Percentiles rank a stretch among this genome's conserved stretches.
phyloP scores from a whole-genome alignment of 208 protist genomes.

The Crithidia expoeki region DNA sequence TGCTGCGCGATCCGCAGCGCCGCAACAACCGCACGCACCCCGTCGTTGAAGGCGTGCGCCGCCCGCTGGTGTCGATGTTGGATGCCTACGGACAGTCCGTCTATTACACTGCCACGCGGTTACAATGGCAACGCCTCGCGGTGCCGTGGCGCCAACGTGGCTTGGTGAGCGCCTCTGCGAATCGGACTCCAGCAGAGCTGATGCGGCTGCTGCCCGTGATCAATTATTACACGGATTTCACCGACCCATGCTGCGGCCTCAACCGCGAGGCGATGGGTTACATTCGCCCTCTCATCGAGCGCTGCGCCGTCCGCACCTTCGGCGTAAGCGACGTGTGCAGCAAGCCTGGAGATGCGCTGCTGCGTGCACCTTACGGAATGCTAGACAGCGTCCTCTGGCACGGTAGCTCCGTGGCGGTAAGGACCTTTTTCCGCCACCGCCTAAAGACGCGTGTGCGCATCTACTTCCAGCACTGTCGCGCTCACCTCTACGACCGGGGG shows the following conservation, averaged over 20 bases:
- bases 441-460: conserved; percentile 10
- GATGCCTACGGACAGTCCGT: background rate
- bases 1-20: conserved; percentile 13
- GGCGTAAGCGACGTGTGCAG: background rate
- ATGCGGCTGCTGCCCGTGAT: conserved; percentile 21
- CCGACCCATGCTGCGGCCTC: conserved; percentile 36
- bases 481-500: no score
- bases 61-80: background rate
- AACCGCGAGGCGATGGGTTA: conserved; percentile 37
- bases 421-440: no score
- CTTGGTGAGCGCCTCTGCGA: background rate
- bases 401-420: no score
- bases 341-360: conserved; percentile 6
- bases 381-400: background rate
- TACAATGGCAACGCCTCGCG: conserved; percentile 13
- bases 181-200: background rate
- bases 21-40: background rate
- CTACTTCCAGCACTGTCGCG: conserved; percentile 33
- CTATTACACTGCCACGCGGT: background rate
- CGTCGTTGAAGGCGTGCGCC: background rate
- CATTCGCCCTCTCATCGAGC: conserved; percentile 44
- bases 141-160: conserved; percentile 6
- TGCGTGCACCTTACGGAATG: conserved; percentile 15
- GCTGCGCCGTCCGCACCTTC: conserved; percentile 26
- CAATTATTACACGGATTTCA: conserved; percentile 33